These are phyloP conservation scores for carrot (Daucus carota) DNA, from an alignment of 129 eudicot genomes.

Conservation along the genomic window DH1_v3.0 NC_030381.2:25759501-25760000, in stretches of 20 bases:
- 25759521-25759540: conserved; percentile 89
- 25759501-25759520: conserved; percentile 74
- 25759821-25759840: conserved; percentile 84
- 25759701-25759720: conserved; percentile 81
- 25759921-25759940: conserved; percentile 94
- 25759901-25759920: conserved; percentile 78
- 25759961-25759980: conserved; percentile 63
- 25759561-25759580: conserved; percentile 86
- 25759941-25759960: conserved; percentile 67
- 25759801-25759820: conserved; percentile 89
- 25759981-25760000: conserved; percentile 93
- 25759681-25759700: conserved; percentile 76
- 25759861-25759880: conserved; percentile 38
- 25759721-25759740: conserved; percentile 51
- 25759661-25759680: conserved; percentile 81
- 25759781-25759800: conserved; percentile 75
- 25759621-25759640: conserved; percentile 91
- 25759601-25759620: conserved; percentile 89
- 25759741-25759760: conserved; percentile 75
- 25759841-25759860: conserved; percentile 64
- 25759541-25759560: conserved; percentile 81
- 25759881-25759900: conserved; percentile 39
- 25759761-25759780: conserved; percentile 94
- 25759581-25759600: conserved; percentile 93
- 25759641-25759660: conserved; percentile 84